Base-by-base conservation (phyloP, 345 rosid genomes). In the Jatropha curcas region DNA sequence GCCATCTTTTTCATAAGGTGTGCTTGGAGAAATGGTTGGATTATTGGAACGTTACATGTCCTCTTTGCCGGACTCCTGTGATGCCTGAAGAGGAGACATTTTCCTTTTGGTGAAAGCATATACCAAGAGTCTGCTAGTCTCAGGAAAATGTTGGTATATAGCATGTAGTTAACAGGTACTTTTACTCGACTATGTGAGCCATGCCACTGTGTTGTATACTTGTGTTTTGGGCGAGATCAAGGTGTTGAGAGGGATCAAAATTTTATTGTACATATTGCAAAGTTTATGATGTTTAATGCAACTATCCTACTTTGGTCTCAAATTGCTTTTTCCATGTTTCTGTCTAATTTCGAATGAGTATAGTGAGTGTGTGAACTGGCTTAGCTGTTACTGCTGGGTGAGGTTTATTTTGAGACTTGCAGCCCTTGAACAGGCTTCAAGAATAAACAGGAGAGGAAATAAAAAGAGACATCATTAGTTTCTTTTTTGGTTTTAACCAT, bases 11-110 rank as follows among this genome's bases (percentile, higher is more conserved):
- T 71, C 96, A 90, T 69, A 90, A 84, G 71, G 73, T 75, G 61
- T 90, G 96, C 78, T 67, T 90, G 89, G 96, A 90, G 83, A 88
- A 90, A 68, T 90, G 96, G 93, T 61, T 88, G 82, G 84, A 86
- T 41, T 88, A 87, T 39, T 87, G 90, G 88, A 90, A 90, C 71
- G 67, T 84, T 48, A 90, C 96, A 14, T 90, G 96, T 71, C 96
- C 96, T 43, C 78, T 84, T 60, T 90, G 93, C 87, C 78, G 96
- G 89, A 83, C 87, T 30, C 90, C 90, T 4, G 71, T 87, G 73
- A 76, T 90, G 13, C 79, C 82, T 31, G 89, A 85, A 77, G 86
- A 79, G 30, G 70, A 67, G 27, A 85, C 87, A 70, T 70, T 82
- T 50, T 82, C 76, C 85, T 75, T 79, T 52, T 87, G 88, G 90